phyloP scores from a whole-genome alignment of 106 monocot genomes.

The Dendrobium catenatum region DNA sequence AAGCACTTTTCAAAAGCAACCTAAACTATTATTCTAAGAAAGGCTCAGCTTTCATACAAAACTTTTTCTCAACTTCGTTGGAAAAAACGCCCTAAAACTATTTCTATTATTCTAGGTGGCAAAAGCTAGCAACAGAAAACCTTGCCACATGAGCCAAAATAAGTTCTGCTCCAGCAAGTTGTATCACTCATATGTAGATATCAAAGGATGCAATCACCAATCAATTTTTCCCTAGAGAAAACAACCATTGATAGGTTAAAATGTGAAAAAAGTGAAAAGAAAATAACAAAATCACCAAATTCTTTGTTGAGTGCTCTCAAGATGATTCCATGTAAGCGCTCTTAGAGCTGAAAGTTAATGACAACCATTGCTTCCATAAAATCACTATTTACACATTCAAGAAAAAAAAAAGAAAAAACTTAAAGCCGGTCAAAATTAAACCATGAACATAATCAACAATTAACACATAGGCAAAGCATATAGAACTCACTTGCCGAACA shows the following conservation, averaged over 20 bases:
- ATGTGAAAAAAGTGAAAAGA: not conserved
- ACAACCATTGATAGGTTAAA: not conserved
- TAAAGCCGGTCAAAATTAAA: not conserved
- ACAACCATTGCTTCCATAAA: not conserved
- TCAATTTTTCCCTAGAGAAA: not conserved
- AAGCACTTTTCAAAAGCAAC: too few species aligned
- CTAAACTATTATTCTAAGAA: too few species aligned
- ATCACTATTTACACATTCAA: not conserved
- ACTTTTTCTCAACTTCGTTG: too few species aligned
- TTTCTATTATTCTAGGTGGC: too few species aligned
- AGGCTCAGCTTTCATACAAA: too few species aligned
- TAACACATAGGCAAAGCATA: not conserved
- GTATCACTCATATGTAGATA: not conserved
- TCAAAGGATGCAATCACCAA: not conserved
- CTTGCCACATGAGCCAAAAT: too few species aligned
- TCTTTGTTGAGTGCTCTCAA: not conserved
- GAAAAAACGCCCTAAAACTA: too few species aligned
- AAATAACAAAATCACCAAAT: not conserved
- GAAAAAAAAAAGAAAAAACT: not conserved
- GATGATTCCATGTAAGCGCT: not conserved
- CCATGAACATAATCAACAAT: not conserved
- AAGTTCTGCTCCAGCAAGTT: not conserved
- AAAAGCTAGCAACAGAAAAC: too few species aligned
- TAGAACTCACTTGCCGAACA: conserved; percentile 73
- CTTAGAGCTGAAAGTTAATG: not conserved